Evolutionary conservation across 164 flowering plant genomes (phyloP), one percentile per base, ranked within the genome.

Genomic region (Annona cherimola): DNA sequence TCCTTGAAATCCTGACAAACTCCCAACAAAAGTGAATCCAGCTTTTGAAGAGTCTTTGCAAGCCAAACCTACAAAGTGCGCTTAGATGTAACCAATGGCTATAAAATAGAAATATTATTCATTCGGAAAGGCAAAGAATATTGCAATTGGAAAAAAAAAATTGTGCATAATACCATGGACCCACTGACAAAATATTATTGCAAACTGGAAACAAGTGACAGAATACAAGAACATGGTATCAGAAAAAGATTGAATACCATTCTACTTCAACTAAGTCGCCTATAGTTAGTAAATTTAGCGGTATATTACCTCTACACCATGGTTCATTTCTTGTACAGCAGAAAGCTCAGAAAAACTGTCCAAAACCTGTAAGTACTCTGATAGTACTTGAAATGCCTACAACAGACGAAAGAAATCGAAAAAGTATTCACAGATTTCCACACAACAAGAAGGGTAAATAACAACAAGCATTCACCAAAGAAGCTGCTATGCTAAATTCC

Each of bases 321-420:
- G 90, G 81, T 92, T 87, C 98, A 96, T 90, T 81, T 92, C 97
- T 84, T 96, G 97, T 77, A 87, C 78, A 42, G 88, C 97, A 35
- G 96, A 86, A 64, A 96, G 87, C 79, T 87, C 90, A 46, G 98
- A 89, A 57, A 84, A 81, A 76, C 90, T 89, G 76, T 93, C 99
- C 72, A 96, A 73, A 71, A 92, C 81, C 85, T 93, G 99, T 81
- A 96, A 81, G 87, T 96, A 93, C 86, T 93, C 99, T 19, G 99
- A 88, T 11, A 96, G 83, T 50, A 93, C 94, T 84, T 90, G 98
- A 77, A 96, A 96, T 74, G 97, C 99, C 99, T 96, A 86, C 57
- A 75, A 2, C 61, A 67, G 18, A 68, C 3, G 75, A 6, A 62
- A 76, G 19, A 46, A 81, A 19, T 61, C 39, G 66, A 44, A 20